Base-by-base conservation (phyloP, 768 basidiomycete species). In the Leccinellum albellum region DNA sequence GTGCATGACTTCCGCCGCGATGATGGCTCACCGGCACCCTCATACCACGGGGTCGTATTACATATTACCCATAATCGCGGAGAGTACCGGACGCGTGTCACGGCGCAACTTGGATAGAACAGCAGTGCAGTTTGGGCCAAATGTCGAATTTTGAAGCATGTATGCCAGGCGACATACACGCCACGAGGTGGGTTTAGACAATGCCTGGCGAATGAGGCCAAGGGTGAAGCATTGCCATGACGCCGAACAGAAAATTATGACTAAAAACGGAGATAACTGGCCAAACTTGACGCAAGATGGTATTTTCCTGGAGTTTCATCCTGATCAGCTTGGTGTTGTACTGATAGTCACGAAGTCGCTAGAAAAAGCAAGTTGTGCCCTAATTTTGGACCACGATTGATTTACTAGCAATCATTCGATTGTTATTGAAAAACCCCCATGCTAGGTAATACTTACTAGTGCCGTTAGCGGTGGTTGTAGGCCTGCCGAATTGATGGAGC, bases 31-130 rank as follows among this genome's bases (percentile, higher is more conserved):
- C 64, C 52, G 48, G 46, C 23, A 42, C 40, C 40, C 40, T 42
- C 40, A 26, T 47, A 55, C 57, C 67, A 67, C 64, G 64, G 62
- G 64, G 57, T 26, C 52, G 49, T 67, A 67, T 67, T 67, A 67
- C 66, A 67, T 67, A 67, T 69, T 64, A 57, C 35, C 17, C 58
- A 58, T 46, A 31, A 50, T 64, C 58, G 67, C 66, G 67, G 59
- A 65, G 61, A 58, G 2, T 44, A 53, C 57, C 53, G 51, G 33
- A 32, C 55, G 61, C 64, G 64, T 66, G 66, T 63, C 32, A 63
- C 32, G 58, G 61, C 64, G 66, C 61, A 68, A 59, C 58, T n/a
- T 57, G 61, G 50, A 52, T 58, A 54, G 47, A 56, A 47, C 50
- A 50, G 61, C 66, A 51, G 61, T 55, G 61, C 49, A 48, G 48